phyloP scores from a whole-genome alignment of 129 eudicot genomes.

The Logfia minima region DNA sequence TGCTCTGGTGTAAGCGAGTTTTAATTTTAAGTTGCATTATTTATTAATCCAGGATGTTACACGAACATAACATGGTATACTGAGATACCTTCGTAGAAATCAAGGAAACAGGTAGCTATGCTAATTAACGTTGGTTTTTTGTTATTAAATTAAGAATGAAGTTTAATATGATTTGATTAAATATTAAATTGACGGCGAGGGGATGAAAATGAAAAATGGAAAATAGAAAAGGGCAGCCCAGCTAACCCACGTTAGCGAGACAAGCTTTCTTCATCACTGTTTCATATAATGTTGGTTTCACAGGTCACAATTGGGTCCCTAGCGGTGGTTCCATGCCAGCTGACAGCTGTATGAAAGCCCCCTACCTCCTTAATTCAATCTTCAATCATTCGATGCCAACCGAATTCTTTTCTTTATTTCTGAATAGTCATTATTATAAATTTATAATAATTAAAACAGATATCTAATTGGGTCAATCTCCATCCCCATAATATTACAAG shows the following conservation, averaged over 20 bases:
- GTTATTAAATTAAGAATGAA: not conserved
- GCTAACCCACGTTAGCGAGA: conserved; percentile 47
- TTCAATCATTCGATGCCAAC: conserved; percentile 37
- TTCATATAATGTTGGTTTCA: conserved; percentile 38
- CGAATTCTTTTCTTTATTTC: not conserved
- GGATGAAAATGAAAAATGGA: not conserved
- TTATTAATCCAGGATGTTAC: too few relatives aligned
- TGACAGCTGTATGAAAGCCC: conserved; percentile 33
- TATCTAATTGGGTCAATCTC: too few relatives aligned
- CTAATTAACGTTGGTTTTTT: not conserved
- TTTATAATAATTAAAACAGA: too few relatives aligned
- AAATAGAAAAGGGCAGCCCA: conserved; percentile 33
- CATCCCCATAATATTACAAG: too few relatives aligned
- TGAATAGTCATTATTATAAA: too few relatives aligned
- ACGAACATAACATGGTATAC: too few relatives aligned
- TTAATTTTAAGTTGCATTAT: too few relatives aligned
- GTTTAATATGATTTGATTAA: not conserved
- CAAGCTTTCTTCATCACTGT: conserved; percentile 34
- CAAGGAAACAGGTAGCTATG: not conserved
- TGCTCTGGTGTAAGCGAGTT: too few relatives aligned
- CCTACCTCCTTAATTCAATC: not conserved
- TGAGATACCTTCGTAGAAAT: not conserved
- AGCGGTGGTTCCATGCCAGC: conserved; percentile 3
- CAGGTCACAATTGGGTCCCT: conserved; percentile 46
- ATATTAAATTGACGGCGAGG: conserved; percentile 31